A percentile compares a stretch with the other conserved stretches of the same genome.
Evolutionary conservation across 1,284 basidiomycete genomes (phyloP).

Genomic region (Coniferiporia weirii): DNA sequence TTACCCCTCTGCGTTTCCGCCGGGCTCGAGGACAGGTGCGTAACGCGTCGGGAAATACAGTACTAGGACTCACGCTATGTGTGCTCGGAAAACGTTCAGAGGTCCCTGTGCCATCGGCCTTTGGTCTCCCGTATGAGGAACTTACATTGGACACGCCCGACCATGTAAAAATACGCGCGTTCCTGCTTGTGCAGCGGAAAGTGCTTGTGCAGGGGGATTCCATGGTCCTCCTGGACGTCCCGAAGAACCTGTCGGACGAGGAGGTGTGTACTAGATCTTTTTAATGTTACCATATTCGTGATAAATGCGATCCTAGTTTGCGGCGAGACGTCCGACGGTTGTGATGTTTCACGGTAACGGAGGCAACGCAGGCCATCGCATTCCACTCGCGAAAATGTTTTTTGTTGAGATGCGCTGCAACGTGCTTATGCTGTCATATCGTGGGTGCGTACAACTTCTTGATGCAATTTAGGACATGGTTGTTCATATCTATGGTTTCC

Average conservation of each 20-base stretch:
- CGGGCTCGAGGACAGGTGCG: slow-evolving; percentile 73
- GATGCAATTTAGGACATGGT: not conserved
- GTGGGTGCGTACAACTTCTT: slow-evolving; percentile 52
- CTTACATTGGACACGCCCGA: slow-evolving; percentile 64
- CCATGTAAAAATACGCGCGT: slow-evolving; percentile 53
- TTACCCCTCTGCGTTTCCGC: slow-evolving; percentile 84
- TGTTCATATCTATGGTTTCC: not conserved
- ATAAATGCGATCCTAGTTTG: slow-evolving; percentile 41
- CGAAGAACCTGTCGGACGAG: slow-evolving; percentile 27
- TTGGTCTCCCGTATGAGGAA: slow-evolving; percentile 69
- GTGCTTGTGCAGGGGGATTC: slow-evolving; percentile 26
- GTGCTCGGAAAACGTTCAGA: slow-evolving; percentile 37
- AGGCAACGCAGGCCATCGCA: slow-evolving; percentile 78
- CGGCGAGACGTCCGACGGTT: slow-evolving; percentile 71
- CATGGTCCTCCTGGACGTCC: slow-evolving; percentile 19
- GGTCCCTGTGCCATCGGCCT: slow-evolving; percentile 67
- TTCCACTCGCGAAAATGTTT: slow-evolving; percentile 87
- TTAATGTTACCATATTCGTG: not conserved
- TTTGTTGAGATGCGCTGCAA: slow-evolving; percentile 82
- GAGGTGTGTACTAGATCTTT: slow-evolving; percentile 29
- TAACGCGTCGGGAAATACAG: slow-evolving; percentile 3
- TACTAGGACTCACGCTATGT: not conserved
- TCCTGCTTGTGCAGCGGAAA: slow-evolving; percentile 49
- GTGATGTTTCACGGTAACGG: slow-evolving; percentile 92
- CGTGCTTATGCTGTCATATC: slow-evolving; percentile 84